Conservation (phyloP, 139 green algal genomes). For the Volvox africanus region DNA sequence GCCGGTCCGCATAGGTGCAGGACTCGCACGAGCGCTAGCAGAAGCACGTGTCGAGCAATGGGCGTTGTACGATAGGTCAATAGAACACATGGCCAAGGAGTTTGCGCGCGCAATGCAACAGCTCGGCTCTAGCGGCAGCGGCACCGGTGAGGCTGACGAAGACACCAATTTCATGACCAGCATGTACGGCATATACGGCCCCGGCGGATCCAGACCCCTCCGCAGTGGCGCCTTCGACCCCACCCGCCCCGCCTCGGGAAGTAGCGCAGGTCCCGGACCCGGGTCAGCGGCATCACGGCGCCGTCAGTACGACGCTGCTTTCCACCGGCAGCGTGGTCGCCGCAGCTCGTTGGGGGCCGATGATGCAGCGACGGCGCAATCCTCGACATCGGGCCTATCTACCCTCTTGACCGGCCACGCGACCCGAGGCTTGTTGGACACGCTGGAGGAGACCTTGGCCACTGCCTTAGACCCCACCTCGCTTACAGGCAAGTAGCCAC, state of each 20-base stretch:
- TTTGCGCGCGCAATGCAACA: constrained; percentile 34
- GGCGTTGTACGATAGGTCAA: constrained; percentile 6
- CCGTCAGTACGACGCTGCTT: not conserved
- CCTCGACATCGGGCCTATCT: not conserved
- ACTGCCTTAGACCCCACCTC: constrained; percentile 39
- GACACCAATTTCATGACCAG: not conserved
- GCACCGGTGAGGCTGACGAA: not conserved
- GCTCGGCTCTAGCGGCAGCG: not conserved
- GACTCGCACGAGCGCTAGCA: constrained; percentile 26
- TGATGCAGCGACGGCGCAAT: not conserved
- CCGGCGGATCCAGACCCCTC: not conserved
- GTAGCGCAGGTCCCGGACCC: not conserved
- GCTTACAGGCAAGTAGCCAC: constrained; percentile 48
- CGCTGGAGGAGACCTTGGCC: constrained; percentile 47
- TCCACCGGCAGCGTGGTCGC: not conserved
- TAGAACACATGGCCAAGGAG: constrained; percentile 32
- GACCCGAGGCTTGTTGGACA: constrained; percentile 17
- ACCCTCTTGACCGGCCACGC: constrained; percentile 18
- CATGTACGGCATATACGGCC: not conserved
- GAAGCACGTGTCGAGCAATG: constrained; percentile 36
- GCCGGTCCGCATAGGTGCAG: constrained; percentile 34
- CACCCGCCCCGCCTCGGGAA: not conserved
- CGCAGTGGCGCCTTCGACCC: not conserved
- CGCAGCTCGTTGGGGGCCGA: not conserved
- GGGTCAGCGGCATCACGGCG: not conserved